These are phyloP conservation scores for Rhizoclosmatium sp. DNA, from an alignment of 192 early-diverging fungal genomes.

Conservation along the genomic window DNA sequence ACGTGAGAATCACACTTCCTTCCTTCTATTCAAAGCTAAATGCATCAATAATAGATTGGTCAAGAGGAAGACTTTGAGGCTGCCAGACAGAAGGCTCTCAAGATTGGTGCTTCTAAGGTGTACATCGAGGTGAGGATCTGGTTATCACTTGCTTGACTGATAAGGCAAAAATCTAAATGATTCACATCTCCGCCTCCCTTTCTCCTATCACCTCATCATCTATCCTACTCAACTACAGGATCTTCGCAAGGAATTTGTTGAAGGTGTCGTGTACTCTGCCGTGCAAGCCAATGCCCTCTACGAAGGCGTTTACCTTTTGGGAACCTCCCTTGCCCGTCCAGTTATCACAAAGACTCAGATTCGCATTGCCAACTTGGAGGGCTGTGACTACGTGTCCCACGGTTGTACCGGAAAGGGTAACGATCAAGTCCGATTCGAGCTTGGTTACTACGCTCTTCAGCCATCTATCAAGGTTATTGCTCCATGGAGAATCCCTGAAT, in stretches of 20 bases:
- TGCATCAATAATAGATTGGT: slow-evolving; percentile 64
- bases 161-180: not conserved
- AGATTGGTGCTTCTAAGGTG: slow-evolving; percentile 92
- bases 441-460: slow-evolving; percentile 95
- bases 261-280: slow-evolving; percentile 90
- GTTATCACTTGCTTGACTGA: not conserved
- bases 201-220: not conserved
- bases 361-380: slow-evolving; percentile 90
- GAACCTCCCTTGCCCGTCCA: slow-evolving; percentile 96
- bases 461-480: slow-evolving; percentile 96
- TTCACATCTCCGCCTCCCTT: not conserved
- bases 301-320: slow-evolving; percentile 95
- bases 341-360: slow-evolving; percentile 90
- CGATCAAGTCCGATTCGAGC: slow-evolving; percentile 99
- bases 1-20: slow-evolving; percentile 47
- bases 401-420: slow-evolving; percentile 99
- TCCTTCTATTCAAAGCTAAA: not conserved
- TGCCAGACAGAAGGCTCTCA: slow-evolving; percentile 89
- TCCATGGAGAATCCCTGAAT: slow-evolving; percentile 94
- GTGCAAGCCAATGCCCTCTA: slow-evolving; percentile 96
- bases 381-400: slow-evolving; percentile 96
- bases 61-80: slow-evolving; percentile 99
- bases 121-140: slow-evolving; percentile 80
- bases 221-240: slow-evolving; percentile 63
- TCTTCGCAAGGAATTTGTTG: slow-evolving; percentile 91